These are phyloP conservation scores for Metschnikowia arizonensis DNA, from an alignment of 805 yeast species.

Conservation along the genomic window DNA sequence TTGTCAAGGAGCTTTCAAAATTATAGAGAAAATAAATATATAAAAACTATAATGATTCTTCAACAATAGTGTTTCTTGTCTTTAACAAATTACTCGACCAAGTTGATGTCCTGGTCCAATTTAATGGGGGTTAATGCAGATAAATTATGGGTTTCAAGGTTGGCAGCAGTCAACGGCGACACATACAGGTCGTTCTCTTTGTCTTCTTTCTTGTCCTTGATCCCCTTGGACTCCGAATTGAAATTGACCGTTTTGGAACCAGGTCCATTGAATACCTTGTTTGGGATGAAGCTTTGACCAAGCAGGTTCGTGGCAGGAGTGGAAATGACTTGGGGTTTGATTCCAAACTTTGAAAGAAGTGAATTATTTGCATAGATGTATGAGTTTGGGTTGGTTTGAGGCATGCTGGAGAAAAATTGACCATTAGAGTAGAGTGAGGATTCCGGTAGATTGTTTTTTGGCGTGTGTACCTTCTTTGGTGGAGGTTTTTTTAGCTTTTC, in stretches of 20 bases:
- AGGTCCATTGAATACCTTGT: slow-evolving; percentile 1
- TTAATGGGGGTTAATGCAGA: slow-evolving; percentile 9
- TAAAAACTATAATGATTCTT: not conserved
- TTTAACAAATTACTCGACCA: slow-evolving; percentile 12
- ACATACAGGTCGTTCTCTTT: slow-evolving; percentile 8
- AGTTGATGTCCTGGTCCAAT: slow-evolving; percentile 9
- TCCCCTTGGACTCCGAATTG: not conserved
- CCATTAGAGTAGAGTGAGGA: slow-evolving; percentile 34
- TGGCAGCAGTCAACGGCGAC: slow-evolving; percentile 16
- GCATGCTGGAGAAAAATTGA: slow-evolving; percentile 21
- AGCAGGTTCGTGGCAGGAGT: slow-evolving; percentile 23
- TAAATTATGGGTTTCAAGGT: slow-evolving; percentile 17
- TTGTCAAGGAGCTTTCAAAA: slow-evolving; percentile 77
- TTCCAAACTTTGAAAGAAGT: slow-evolving; percentile 36
- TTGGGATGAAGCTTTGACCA: slow-evolving; percentile 6
- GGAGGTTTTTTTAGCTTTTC: slow-evolving; percentile 2
- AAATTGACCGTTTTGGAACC: not conserved
- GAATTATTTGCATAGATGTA: slow-evolving; percentile 35
- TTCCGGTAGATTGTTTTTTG: slow-evolving; percentile 29
- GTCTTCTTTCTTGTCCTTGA: slow-evolving; percentile 11
- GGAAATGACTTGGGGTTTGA: slow-evolving; percentile 39
- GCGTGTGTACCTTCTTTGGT: slow-evolving; percentile 18
- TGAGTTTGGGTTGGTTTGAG: slow-evolving; percentile 22
- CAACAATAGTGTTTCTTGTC: not conserved
- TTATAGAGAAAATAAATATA: slow-evolving; percentile 3